Percentiles rank a stretch among this genome's conserved stretches.
Evolutionary conservation across 768 basidiomycete genomes (phyloP).

Genomic region (Lactarius sp.): DNA sequence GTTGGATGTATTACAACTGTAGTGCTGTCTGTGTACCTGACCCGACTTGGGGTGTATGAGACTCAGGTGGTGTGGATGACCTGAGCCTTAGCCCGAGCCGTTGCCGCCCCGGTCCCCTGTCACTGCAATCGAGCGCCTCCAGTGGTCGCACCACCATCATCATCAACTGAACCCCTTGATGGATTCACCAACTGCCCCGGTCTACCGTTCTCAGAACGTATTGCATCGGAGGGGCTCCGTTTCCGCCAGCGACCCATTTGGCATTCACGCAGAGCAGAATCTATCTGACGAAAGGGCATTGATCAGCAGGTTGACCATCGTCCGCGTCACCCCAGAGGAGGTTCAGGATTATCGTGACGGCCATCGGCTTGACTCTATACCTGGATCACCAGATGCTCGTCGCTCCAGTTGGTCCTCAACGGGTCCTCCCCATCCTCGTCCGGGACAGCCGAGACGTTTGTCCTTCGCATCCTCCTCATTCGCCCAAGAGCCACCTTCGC

Average conservation of each 20-base stretch:
- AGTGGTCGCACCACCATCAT: background rate
- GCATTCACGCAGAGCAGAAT: constrained; percentile 15
- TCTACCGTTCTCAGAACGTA: constrained; percentile 11
- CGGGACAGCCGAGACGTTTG: constrained; percentile 15
- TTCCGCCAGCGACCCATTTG: constrained; percentile 23
- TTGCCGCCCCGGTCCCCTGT: too few species aligned
- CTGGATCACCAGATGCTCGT: constrained; percentile 9
- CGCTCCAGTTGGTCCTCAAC: constrained; percentile 8
- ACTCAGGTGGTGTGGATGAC: too few species aligned
- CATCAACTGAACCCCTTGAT: background rate
- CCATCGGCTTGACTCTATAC: background rate
- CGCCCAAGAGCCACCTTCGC: constrained; percentile 4
- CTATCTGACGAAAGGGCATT: constrained; percentile 19
- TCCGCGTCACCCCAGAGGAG: constrained; percentile 20
- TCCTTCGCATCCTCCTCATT: constrained; percentile 26
- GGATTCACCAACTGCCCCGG: constrained; percentile 1
- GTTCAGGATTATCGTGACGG: background rate
- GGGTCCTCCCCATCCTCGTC: background rate
- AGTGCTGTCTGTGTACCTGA: background rate
- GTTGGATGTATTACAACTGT: background rate
- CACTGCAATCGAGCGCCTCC: too few species aligned
- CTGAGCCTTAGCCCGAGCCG: too few species aligned
- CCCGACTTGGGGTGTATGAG: too few species aligned
- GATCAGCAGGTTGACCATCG: constrained; percentile 23
- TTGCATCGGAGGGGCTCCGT: constrained; percentile 18